A percentile compares a stretch with the other conserved stretches of the same genome.
Conservation (phyloP, 108 stramenopile species). For the Skeletonema tropicum region DNA sequence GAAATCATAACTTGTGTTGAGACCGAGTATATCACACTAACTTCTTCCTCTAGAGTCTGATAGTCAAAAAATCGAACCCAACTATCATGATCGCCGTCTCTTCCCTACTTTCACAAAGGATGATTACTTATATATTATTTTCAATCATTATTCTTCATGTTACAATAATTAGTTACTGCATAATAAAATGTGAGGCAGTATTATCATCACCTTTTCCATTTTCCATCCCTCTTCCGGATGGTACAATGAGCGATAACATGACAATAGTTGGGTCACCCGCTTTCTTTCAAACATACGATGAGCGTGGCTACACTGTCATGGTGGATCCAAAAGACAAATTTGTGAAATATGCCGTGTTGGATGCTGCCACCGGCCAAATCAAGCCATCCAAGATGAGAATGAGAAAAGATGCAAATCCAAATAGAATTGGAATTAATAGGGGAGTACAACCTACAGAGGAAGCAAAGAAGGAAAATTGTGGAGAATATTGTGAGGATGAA, state of each 20-base stretch:
- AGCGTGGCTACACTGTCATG: slow-evolving; percentile 15
- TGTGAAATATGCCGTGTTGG: slow-evolving; percentile 18
- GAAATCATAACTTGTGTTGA: no score
- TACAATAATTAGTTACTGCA: neutral
- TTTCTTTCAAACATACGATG: slow-evolving; percentile 10
- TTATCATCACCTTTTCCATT: slow-evolving; percentile 10
- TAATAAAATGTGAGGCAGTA: neutral
- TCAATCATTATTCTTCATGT: neutral
- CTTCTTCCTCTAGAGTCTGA: no score
- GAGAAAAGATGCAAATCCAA: neutral
- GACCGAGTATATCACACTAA: no score
- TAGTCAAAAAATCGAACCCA: no score
- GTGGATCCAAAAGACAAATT: slow-evolving; percentile 20
- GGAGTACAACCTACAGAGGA: slow-evolving; percentile 8
- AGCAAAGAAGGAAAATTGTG: slow-evolving; percentile 6
- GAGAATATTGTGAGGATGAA: slow-evolving; percentile 11
- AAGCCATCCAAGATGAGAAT: slow-evolving; percentile 15
- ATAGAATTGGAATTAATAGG: neutral
- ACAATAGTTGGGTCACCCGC: slow-evolving; percentile 24
- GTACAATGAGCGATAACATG: slow-evolving; percentile 13
- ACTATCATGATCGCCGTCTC: neutral
- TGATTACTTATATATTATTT: neutral
- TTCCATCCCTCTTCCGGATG: slow-evolving; percentile 9
- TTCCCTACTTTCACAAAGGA: neutral
- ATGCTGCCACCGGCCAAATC: slow-evolving; percentile 10